Evolutionary conservation across 2,329 filamentous ascomycete species (phyloP).

Genomic region (Tolypocladium pustulatum): DNA sequence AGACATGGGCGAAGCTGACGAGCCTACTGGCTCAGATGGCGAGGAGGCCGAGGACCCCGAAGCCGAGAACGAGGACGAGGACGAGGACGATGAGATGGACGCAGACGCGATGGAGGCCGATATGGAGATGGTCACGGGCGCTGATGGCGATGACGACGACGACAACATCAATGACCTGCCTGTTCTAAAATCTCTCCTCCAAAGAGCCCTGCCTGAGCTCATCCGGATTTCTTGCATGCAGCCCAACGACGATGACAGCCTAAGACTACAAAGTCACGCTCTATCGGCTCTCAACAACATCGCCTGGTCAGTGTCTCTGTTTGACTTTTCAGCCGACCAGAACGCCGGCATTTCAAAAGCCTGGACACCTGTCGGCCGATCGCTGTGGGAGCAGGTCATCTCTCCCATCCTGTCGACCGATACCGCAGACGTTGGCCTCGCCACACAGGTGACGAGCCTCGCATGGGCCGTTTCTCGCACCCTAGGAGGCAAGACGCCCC

Average conservation of each 20-base stretch:
- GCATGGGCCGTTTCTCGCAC: slow-evolving; percentile 55
- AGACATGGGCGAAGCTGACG: slow-evolving; percentile 25
- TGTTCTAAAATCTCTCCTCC: slow-evolving; percentile 34
- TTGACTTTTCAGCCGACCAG: slow-evolving; percentile 46
- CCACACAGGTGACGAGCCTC: slow-evolving; percentile 52
- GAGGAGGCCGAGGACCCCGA: slow-evolving; percentile 14
- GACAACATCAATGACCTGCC: slow-evolving; percentile 38
- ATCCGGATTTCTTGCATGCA: slow-evolving; percentile 34
- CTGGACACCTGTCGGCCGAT: slow-evolving; percentile 43
- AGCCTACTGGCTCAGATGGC: slow-evolving; percentile 23
- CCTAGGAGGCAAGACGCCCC: slow-evolving; percentile 36
- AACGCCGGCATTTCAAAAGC: slow-evolving; percentile 39
- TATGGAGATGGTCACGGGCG: slow-evolving; percentile 53
- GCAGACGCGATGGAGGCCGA: slow-evolving; percentile 50
- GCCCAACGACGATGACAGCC: slow-evolving; percentile 27
- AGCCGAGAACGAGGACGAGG: slow-evolving; percentile 20
- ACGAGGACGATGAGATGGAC: slow-evolving; percentile 44
- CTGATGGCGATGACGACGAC: slow-evolving; percentile 28
- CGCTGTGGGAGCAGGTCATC: slow-evolving; percentile 48
- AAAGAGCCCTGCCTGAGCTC: slow-evolving; percentile 29
- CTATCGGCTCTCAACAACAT: slow-evolving; percentile 56
- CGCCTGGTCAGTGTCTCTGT: slow-evolving; percentile 52
- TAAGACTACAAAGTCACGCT: slow-evolving; percentile 40
- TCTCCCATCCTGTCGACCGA: slow-evolving; percentile 47
- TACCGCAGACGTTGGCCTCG: slow-evolving; percentile 50